Conservation (phyloP, 2,329 filamentous ascomycete species). For the Xylogone sp. region DNA sequence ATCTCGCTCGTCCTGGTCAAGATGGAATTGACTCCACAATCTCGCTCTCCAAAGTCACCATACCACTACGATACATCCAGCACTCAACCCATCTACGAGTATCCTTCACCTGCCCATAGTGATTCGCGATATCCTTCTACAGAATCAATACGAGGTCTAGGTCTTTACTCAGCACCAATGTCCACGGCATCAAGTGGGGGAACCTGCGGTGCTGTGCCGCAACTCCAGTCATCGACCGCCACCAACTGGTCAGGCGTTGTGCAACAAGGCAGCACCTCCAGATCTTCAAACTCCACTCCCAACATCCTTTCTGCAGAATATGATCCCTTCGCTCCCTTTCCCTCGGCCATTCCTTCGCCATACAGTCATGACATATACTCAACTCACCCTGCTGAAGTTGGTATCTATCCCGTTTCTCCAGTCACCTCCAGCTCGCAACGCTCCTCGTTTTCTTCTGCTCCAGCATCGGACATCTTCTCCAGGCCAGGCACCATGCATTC, state of each 20-base stretch:
- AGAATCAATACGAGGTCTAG: slow-evolving; percentile 24
- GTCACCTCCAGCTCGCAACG: slow-evolving; percentile 27
- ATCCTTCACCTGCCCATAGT: slow-evolving; percentile 29
- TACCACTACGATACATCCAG: slow-evolving; percentile 21
- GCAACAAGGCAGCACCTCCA: slow-evolving; percentile 20
- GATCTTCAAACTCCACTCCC: slow-evolving; percentile 28
- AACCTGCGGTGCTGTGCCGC: slow-evolving; percentile 12
- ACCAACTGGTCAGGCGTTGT: slow-evolving; percentile 21
- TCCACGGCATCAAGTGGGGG: slow-evolving; percentile 20
- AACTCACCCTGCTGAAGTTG: slow-evolving; percentile 32
- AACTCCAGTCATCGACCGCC: slow-evolving; percentile 16
- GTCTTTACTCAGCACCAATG: slow-evolving; percentile 26
- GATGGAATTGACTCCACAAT: slow-evolving; percentile 30
- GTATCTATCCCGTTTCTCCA: slow-evolving; percentile 24
- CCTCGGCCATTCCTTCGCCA: slow-evolving; percentile 34
- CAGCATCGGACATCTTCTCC: slow-evolving; percentile 25
- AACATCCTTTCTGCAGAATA: slow-evolving; percentile 48
- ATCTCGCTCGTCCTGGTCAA: slow-evolving; percentile 5
- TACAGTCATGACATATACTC: slow-evolving; percentile 47
- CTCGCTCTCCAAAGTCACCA: slow-evolving; percentile 26
- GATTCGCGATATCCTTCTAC: slow-evolving; percentile 24
- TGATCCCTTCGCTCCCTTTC: slow-evolving; percentile 46
- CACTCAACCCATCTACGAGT: slow-evolving; percentile 27
- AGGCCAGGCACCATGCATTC: slow-evolving; percentile 25
- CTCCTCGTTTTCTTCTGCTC: slow-evolving; percentile 29